These are phyloP conservation scores for Brettanomyces bruxellensis DNA, from an alignment of 805 yeast species.

Conservation along the genomic window DNA sequence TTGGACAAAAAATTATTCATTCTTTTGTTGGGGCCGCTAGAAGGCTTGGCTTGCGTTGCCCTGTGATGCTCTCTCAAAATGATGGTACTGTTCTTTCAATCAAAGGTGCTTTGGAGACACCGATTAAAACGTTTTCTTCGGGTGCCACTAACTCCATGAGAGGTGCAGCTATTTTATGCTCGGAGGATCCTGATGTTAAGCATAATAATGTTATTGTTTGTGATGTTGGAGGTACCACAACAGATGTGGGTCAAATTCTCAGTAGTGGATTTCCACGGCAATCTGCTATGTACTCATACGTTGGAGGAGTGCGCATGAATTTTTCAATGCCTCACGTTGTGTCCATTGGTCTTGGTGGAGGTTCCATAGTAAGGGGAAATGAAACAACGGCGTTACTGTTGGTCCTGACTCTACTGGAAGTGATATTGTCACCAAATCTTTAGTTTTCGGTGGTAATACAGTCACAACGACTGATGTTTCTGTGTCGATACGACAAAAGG, in stretches of 20 bases:
- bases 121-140: slow-evolving; percentile 39
- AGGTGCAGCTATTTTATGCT: slow-evolving; percentile 33
- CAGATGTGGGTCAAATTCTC: slow-evolving; percentile 37
- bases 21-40: slow-evolving; percentile 31
- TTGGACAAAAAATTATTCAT: slow-evolving; percentile 32
- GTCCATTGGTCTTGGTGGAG: slow-evolving; percentile 43
- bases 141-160: slow-evolving; percentile 42
- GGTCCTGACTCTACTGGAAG: slow-evolving; percentile 44
- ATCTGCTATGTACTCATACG: slow-evolving; percentile 31
- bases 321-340: slow-evolving; percentile 44
- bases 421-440: slow-evolving; percentile 27
- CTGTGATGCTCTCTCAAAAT: slow-evolving; percentile 35
- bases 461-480: slow-evolving; percentile 36
- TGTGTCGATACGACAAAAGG: slow-evolving; percentile 15
- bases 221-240: slow-evolving; percentile 45
- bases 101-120: slow-evolving; percentile 29
- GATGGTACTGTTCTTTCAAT: slow-evolving; percentile 39
- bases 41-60: slow-evolving; percentile 28
- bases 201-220: slow-evolving; percentile 31
- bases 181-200: slow-evolving; percentile 16
- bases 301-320: slow-evolving; percentile 42
- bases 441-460: slow-evolving; percentile 34
- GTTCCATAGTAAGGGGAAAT: slow-evolving; percentile 32
- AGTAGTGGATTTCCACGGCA: slow-evolving; percentile 41
- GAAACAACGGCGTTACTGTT: slow-evolving; percentile 13